These are phyloP conservation scores for Astragalus membranaceus DNA, from an alignment of 306 rosid species.

Conservation along the genomic window DNA sequence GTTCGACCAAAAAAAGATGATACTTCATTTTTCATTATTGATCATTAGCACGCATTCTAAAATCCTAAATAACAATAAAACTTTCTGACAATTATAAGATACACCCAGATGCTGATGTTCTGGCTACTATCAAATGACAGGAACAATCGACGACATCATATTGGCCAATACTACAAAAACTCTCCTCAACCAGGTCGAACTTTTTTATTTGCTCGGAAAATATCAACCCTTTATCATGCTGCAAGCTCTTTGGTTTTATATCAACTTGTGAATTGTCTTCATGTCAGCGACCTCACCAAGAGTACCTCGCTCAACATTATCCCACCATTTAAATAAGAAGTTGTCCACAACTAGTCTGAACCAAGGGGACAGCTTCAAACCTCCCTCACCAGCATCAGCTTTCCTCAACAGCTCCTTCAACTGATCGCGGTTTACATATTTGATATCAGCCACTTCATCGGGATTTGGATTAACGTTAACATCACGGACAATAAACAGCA, in stretches of 20 bases:
- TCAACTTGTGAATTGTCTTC: slow-evolving; percentile 86
- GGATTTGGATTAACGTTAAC: slow-evolving; percentile 74
- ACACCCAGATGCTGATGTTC: not conserved
- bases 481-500: slow-evolving; percentile 81
- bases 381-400: slow-evolving; percentile 88
- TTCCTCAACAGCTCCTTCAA: slow-evolving; percentile 91
- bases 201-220: slow-evolving; percentile 38
- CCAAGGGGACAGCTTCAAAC: slow-evolving; percentile 97
- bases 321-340: slow-evolving; percentile 98
- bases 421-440: slow-evolving; percentile 72
- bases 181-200: not conserved
- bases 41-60: not conserved
- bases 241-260: slow-evolving; percentile 20
- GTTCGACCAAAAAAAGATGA: too few relatives aligned
- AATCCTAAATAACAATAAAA: not conserved
- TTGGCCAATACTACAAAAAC: not conserved
- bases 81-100: not conserved
- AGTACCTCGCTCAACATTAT: slow-evolving; percentile 68
- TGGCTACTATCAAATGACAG: not conserved
- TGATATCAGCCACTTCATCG: slow-evolving; percentile 78
- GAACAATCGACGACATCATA: not conserved
- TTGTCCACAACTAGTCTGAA: slow-evolving; percentile 96
- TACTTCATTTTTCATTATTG: not conserved
- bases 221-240: not conserved
- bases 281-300: slow-evolving; percentile 70